phyloP scores from a whole-genome alignment of 2,329 filamentous ascomycete species.

The Botryotinia convoluta region DNA sequence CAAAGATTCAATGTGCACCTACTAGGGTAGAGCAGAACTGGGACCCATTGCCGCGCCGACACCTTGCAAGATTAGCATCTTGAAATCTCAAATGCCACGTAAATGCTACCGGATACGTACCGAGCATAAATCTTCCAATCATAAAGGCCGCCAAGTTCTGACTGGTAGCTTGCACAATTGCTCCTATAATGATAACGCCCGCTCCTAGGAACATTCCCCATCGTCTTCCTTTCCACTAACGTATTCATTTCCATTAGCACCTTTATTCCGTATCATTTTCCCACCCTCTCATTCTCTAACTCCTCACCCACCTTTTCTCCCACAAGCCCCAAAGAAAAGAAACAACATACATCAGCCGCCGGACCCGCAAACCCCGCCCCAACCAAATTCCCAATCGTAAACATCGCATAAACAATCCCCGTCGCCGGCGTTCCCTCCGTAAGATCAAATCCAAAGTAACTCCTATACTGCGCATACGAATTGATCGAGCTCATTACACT shows the following conservation, averaged over 20 bases:
- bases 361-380: constrained; percentile 11
- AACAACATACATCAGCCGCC: constrained; percentile 16
- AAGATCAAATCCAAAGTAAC: constrained; percentile 24
- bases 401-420: constrained; percentile 26
- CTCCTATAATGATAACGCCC: constrained; percentile 24
- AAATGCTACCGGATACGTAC: constrained; percentile 45
- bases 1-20: constrained; percentile 32
- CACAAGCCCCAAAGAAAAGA: background rate
- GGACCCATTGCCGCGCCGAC: constrained; percentile 20
- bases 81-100: background rate
- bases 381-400: constrained; percentile 20
- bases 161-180: constrained; percentile 29
- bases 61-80: constrained; percentile 30
- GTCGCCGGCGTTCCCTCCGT: constrained; percentile 25
- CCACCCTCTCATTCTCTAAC: too few relatives aligned
- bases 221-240: constrained; percentile 21
- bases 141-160: constrained; percentile 43
- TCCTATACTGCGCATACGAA: constrained; percentile 44
- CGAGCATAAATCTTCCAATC: constrained; percentile 54
- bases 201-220: constrained; percentile 28
- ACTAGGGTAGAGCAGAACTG: constrained; percentile 18
- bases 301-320: too few relatives aligned
- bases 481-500: constrained; percentile 50
- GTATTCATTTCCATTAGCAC: background rate
- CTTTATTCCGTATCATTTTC: background rate